A percentile compares a stretch with the other conserved stretches of the same genome.
phyloP scores from a whole-genome alignment of 306 rosid species.

The Sicyos baderoa region DNA sequence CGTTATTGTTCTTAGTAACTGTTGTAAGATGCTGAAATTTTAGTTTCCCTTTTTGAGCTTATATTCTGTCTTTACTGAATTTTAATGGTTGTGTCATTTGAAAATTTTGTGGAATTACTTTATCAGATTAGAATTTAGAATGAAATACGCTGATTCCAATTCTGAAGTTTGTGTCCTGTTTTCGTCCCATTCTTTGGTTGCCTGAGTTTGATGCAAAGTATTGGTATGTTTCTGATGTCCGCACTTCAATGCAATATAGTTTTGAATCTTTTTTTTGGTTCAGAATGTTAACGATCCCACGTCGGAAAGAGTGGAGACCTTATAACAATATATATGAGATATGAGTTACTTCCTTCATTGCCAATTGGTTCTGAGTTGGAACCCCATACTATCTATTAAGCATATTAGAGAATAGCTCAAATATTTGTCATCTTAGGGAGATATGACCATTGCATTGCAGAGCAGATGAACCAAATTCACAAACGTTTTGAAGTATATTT shows the following conservation, averaged over 20 bases:
- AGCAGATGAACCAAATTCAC: neutral
- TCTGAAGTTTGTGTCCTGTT: neutral
- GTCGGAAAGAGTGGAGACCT: too few species aligned
- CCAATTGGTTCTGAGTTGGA: too few species aligned
- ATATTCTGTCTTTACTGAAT: neutral
- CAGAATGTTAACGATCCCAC: too few species aligned
- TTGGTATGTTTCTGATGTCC: neutral
- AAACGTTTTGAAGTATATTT: neutral
- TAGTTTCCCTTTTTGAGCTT: neutral
- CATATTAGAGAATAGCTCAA: neutral
- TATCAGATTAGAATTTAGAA: neutral
- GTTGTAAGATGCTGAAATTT: conserved; percentile 2
- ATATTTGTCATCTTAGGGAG: neutral
- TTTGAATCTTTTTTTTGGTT: conserved; percentile 4
- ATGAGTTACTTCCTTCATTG: too few species aligned
- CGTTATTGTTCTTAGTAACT: neutral
- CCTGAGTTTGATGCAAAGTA: neutral
- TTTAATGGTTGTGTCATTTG: neutral
- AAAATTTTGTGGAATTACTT: neutral
- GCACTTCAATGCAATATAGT: neutral
- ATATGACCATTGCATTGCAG: too few species aligned
- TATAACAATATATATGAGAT: too few species aligned
- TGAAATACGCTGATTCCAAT: neutral
- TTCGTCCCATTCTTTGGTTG: neutral
- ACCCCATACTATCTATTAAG: too few species aligned